A percentile compares a stretch with the other conserved stretches of the same genome.
These are phyloP conservation scores for Fusarium multiceps DNA, from an alignment of 2,329 filamentous ascomycete species.

Conservation along the genomic window DNA sequence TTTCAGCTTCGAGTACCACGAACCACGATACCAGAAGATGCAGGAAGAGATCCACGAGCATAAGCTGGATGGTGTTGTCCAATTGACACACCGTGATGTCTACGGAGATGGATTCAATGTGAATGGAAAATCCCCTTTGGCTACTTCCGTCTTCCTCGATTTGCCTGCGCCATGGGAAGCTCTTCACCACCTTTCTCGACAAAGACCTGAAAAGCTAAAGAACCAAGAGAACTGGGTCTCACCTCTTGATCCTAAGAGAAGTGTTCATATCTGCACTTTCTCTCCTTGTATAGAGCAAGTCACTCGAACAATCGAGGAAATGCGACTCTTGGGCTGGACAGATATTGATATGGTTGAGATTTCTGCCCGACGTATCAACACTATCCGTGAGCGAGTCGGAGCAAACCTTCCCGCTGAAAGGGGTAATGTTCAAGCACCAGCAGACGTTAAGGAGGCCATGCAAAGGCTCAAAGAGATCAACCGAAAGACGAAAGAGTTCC, in stretches of 20 bases:
- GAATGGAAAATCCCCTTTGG: constrained; percentile 68
- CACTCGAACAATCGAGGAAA: constrained; percentile 81
- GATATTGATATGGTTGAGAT: constrained; percentile 96
- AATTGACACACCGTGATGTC: constrained; percentile 82
- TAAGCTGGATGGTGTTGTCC: constrained; percentile 71
- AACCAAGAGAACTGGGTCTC: constrained; percentile 59
- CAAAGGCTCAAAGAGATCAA: constrained; percentile 79
- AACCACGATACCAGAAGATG: constrained; percentile 76
- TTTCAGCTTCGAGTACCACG: constrained; percentile 86
- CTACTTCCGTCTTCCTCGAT: constrained; percentile 81
- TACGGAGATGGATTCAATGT: constrained; percentile 79
- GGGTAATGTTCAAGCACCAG: constrained; percentile 75
- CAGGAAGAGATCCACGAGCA: constrained; percentile 76
- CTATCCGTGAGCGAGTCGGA: constrained; percentile 83
- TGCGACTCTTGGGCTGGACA: constrained; percentile 87
- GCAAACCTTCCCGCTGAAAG: constrained; percentile 73
- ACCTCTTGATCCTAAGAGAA: constrained; percentile 75
- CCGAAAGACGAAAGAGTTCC: constrained; percentile 72
- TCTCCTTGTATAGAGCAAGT: constrained; percentile 98
- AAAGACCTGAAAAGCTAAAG: constrained; percentile 43
- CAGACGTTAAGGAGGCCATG: constrained; percentile 83
- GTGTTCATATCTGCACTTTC: constrained; percentile 89
- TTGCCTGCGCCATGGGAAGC: constrained; percentile 85
- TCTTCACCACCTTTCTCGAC: constrained; percentile 77
- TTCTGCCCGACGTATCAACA: constrained; percentile 80